A percentile compares a stretch with the other conserved stretches of the same genome.
Conservation (phyloP, 192 early-diverging fungal genomes). For the Tieghemiomyces parasiticus region DNA sequence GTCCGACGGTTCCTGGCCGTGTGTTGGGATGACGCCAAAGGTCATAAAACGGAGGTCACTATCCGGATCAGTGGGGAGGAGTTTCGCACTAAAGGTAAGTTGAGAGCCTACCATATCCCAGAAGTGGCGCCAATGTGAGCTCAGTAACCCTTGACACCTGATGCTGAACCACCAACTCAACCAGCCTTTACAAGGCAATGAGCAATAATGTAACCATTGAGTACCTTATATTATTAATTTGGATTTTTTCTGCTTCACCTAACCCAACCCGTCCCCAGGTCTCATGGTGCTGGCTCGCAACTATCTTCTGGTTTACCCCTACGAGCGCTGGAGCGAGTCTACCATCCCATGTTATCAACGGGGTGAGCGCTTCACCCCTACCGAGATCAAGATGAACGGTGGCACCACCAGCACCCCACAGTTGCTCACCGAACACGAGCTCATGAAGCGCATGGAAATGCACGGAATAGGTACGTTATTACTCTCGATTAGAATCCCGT, state of each 20-base stretch:
- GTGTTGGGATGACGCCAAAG: conserved; percentile 82
- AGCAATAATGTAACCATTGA: too few relatives aligned
- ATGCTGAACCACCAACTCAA: too few relatives aligned
- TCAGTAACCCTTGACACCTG: not conserved
- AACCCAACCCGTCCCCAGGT: conserved; percentile 29
- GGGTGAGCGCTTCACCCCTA: conserved; percentile 55
- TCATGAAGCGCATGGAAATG: conserved; percentile 85
- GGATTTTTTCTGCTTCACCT: not conserved
- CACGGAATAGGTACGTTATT: conserved; percentile 74
- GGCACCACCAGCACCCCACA: conserved; percentile 56
- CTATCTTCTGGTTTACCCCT: conserved; percentile 86
- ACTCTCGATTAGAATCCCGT: too few relatives aligned
- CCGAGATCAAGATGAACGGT: conserved; percentile 41
- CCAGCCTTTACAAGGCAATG: too few relatives aligned
- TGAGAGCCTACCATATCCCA: conserved; percentile 3
- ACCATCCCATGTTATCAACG: conserved; percentile 53
- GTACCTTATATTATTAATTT: not conserved
- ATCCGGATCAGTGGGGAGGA: conserved; percentile 53
- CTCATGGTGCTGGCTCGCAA: conserved; percentile 69
- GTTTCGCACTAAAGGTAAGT: conserved; percentile 51
- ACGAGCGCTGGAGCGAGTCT: conserved; percentile 71
- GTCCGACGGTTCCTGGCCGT: conserved; percentile 78
- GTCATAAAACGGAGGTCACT: conserved; percentile 61
- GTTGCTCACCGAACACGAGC: conserved; percentile 67
- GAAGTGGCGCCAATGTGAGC: not conserved